Evolutionary conservation across 768 basidiomycete species (phyloP), one percentile per base, ranked within the genome.

Genomic region (Pleurotus sapidus): DNA sequence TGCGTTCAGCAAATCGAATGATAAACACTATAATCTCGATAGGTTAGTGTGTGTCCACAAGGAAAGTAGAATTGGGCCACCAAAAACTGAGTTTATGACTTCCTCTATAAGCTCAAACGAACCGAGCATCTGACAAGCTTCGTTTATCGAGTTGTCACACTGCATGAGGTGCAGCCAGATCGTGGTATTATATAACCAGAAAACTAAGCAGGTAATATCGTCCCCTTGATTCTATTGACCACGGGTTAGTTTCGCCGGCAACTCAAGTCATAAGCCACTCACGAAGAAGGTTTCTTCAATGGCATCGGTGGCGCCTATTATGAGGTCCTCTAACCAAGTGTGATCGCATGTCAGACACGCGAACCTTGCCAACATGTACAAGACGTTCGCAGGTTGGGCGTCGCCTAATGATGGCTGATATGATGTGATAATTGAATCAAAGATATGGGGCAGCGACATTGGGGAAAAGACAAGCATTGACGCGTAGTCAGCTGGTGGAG

Each of bases 381-480:
- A 74, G 9, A 84, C 85, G 67, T 96, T 98, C 25, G 96, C 97
- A 14, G 97, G 95, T 34, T 94, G 85, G 2, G 88, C 73, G 70
- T 94, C 88, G 49, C 83, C 82, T 47, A 91, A 77, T 17, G 82
- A 79, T 5, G 92, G 86, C 42, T 74, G 82, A 68, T 87, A 91
- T 64, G 87, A 85, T 20, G 82, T 83, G 68, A 98, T 88, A 37
- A 98, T 73, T 6, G 91, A 86, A 61, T 90, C 84, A 61, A 96
- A 87, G 37, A 95, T 88, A 58, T 81, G 77, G 1, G 91, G 86
- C 7, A 98, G 73, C 11, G 87, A 78, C 40, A 84, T 77, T 3
- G 93, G 91, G 14, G 93, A 89, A 74, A 95, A 98, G 15, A 93
- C 96, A 47, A 99, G 89, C 91, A 98, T 95, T 46, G 89, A 84